These are phyloP conservation scores for Clitopilus hobsonii DNA, from an alignment of 768 basidiomycete genomes.

Conservation along the genomic window DNA sequence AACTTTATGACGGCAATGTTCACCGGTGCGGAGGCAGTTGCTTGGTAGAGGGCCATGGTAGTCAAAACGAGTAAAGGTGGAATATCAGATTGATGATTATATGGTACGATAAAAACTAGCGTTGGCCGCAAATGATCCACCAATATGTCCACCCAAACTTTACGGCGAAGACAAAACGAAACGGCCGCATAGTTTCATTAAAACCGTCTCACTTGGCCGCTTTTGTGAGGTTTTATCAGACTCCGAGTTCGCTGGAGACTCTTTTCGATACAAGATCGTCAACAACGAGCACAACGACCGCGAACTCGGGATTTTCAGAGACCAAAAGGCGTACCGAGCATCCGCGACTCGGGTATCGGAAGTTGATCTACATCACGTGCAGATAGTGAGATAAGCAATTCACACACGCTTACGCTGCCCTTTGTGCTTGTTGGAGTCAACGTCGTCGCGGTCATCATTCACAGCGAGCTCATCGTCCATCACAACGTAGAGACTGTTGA, in stretches of 20 bases:
- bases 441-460: constrained; percentile 11
- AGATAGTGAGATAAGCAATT: constrained; percentile 7
- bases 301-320: no score
- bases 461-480: constrained; percentile 10
- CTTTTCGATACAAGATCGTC: not conserved
- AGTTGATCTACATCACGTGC: constrained; percentile 8
- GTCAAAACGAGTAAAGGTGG: constrained; percentile 12
- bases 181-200: not conserved
- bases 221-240: not conserved
- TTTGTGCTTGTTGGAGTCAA: constrained; percentile 15
- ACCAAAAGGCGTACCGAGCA: not conserved
- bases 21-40: constrained; percentile 89
- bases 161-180: not conserved
- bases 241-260: no score
- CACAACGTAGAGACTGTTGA: constrained; percentile 9
- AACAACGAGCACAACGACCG: no score
- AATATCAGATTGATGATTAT: constrained; percentile 5
- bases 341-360: not conserved
- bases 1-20: constrained; percentile 99
- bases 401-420: constrained; percentile 7
- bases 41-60: constrained; percentile 63
- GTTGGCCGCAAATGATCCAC: constrained; percentile 6
- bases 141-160: not conserved
- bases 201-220: not conserved
- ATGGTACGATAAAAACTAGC: constrained; percentile 7